Evolutionary conservation across 495 filamentous ascomycete genomes (phyloP).

Genomic region (Penicillium goetzii): DNA sequence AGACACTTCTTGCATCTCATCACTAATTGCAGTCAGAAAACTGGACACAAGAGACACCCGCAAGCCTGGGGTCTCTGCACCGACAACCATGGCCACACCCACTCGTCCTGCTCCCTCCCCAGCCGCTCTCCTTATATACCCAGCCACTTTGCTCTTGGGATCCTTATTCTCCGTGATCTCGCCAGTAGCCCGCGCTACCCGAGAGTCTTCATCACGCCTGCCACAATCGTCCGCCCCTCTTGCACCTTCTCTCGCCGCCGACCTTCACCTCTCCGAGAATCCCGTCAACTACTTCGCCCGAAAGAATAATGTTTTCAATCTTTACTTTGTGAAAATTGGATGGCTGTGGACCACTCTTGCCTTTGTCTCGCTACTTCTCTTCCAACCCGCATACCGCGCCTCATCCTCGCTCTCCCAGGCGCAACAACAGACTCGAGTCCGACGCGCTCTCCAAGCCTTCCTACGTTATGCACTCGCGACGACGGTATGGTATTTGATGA

Average conservation of each 20-base stretch:
- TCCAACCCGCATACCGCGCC: constrained; percentile 54
- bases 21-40: not conserved
- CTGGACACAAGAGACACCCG: not conserved
- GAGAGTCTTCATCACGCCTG: constrained; percentile 29
- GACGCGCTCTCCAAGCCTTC: constrained; percentile 49
- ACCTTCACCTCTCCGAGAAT: constrained; percentile 35
- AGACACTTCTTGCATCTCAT: not conserved
- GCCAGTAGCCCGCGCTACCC: constrained; percentile 56
- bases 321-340: constrained; percentile 89
- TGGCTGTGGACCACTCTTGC: constrained; percentile 87
- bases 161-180: constrained; percentile 78
- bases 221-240: constrained; percentile 62
- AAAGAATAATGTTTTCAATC: constrained; percentile 89
- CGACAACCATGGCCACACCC: constrained; percentile 30
- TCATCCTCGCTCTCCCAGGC: constrained; percentile 22
- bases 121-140: constrained; percentile 66
- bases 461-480: constrained; percentile 74
- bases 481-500: constrained; percentile 73
- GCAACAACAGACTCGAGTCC: constrained; percentile 31
- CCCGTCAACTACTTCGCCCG: constrained; percentile 84
- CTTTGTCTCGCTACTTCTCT: constrained; percentile 63
- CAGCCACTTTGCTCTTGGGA: constrained; percentile 73
- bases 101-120: constrained; percentile 32
- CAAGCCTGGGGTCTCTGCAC: constrained; percentile 10
- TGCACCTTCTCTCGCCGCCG: constrained; percentile 53